Evolutionary conservation across 371 early-diverging fungal genomes (phyloP), one percentile per base, ranked within the genome.

Genomic region (Cokeromyces recurvatus): DNA sequence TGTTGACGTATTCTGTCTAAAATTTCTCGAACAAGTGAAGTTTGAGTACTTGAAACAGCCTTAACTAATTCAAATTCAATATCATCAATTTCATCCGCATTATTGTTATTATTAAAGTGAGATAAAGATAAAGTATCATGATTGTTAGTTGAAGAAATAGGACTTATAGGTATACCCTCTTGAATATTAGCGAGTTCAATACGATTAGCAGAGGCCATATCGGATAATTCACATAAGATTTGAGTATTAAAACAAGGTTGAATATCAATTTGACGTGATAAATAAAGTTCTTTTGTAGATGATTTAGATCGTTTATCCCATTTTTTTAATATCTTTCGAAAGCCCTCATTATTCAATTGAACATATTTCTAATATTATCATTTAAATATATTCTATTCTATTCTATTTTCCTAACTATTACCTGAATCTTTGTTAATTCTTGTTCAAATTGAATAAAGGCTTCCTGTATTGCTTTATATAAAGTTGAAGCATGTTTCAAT

Each of bases 291-390:
- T 64, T 95, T 95, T 14, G 93, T 96, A 19, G 84, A 87, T 2
- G 92, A 89, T 67, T 93, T 92, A 16, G 91, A 85, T 19, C 95
- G 87, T 70, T 97, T 97, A 74, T 97, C 98, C 92, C 93, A 97
- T 64, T 97, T 97, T 57, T 97, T 97, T 42, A 97, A 64, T 38
- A 97, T 97, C 77, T 97, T 97, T 20, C 94, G 68, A 55, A 97
- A 96, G 1, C 96, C 98, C 16, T 92, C 91, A 23, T 85, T 89
- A 60, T 97, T 97, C 27, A 95, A 77, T 66, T 95, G 94, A 32
- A 96, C 94, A 62, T 91, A 97, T 82, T 90, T 92, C 86, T 91
- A 57, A n/a, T n/a, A n/a, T n/a, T n/a, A n/a, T n/a, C n/a, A 14
- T 32, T 22, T 10, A 34, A 20, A 21, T 2, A 31, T n/a, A n/a